phyloP scores from a whole-genome alignment of 345 rosid species.

The Diplotaxis tenuifolia region DNA sequence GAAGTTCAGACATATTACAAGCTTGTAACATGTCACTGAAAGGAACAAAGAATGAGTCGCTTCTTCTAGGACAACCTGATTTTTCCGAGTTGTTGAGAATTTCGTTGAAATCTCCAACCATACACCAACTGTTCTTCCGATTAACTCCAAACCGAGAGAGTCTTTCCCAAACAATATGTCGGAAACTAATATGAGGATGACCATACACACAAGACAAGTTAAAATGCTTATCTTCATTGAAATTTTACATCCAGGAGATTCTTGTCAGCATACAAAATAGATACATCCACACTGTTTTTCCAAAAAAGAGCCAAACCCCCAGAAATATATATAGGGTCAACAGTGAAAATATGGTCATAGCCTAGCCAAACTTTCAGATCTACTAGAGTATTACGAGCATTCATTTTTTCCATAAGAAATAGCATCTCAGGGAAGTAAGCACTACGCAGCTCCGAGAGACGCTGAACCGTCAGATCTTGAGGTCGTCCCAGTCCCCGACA shows the following conservation, averaged over 20 bases:
- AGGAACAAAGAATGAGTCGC: not conserved
- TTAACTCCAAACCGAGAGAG: not conserved
- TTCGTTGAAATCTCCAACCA: not conserved
- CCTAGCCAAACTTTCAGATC: not conserved
- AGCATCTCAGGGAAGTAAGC: not conserved
- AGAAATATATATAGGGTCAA: not conserved
- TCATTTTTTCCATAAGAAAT: not conserved
- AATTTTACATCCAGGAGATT: not conserved
- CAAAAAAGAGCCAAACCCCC: not conserved
- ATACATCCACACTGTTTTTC: not conserved
- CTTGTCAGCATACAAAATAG: not conserved
- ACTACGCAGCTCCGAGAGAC: not conserved
- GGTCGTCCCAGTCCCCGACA: too few species aligned
- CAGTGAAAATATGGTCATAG: not conserved
- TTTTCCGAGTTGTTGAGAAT: not conserved
- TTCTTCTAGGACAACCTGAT: not conserved
- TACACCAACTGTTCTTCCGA: not conserved
- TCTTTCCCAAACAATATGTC: not conserved
- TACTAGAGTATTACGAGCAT: not conserved
- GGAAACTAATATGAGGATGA: not conserved
- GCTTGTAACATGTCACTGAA: not conserved
- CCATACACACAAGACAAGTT: not conserved
- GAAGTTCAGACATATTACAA: not conserved
- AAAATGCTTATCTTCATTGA: not conserved
- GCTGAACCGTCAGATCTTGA: too few species aligned